Base-by-base conservation (phyloP, 2,329 filamentous ascomycete species). In the Phialemoniopsis sp. region DNA sequence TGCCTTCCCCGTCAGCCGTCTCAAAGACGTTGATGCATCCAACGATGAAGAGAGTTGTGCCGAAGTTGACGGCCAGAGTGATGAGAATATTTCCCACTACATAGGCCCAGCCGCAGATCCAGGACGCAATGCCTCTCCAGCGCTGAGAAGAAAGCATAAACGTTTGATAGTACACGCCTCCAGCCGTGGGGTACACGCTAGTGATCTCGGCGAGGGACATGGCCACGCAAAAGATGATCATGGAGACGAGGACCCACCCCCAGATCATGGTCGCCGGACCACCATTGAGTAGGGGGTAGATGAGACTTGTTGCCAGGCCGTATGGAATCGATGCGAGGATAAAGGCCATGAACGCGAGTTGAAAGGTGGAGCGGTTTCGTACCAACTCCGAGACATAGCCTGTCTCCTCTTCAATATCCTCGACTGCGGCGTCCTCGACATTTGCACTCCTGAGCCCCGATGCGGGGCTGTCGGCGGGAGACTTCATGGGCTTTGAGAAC, bases 61-160 rank as follows among this genome's bases (percentile, higher is more conserved):
- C 86, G 52, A 89, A 89, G 66, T 87, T 87, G 56, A 89, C 85
- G n/a, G 84, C 77, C n/a, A 89, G 69, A 0, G 85, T 89, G 50
- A 90, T 90, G 48, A 83, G 88, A 58, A 89, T 83, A 63, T 89
- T 89, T 42, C 87, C 87, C 37, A 88, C 80, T 14, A 87, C 76
- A 56, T 86, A 89, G 16, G 83, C 68, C 85, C 85, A 89, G 44
- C 85, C 85, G 48, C 80, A 85, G 44, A 86, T 77, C 78, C 82
- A 89, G 26, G 80, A 80, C 13, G 82, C 70, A 13, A 85, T 63
- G 32, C 73, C 76, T 38, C 83, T 79, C 64, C 76, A 83, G 13
- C 59, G 60, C 18, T 72, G 58, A 14, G 81, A 72, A 0, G 84
- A 73, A 13, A 89, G 74, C 78, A 87, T 87, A 55, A 85, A 88